A percentile compares a stretch with the other conserved stretches of the same genome.
These are phyloP conservation scores for Stagonosporopsis chrysanthemi DNA, from an alignment of 2,329 filamentous ascomycete species.

Conservation along the genomic window DNA sequence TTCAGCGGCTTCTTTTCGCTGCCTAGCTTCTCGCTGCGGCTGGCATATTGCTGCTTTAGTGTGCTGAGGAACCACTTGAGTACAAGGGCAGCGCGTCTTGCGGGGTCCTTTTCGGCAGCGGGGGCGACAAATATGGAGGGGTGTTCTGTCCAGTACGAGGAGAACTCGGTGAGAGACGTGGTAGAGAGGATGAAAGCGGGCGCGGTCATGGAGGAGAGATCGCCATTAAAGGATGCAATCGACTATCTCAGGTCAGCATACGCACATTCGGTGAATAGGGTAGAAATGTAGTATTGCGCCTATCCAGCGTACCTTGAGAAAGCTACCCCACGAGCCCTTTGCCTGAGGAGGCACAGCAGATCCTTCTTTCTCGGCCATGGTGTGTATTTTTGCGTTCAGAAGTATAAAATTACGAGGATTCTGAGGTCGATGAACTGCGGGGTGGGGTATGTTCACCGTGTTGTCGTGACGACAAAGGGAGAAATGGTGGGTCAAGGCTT, in stretches of 20 bases:
- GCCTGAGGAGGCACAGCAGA: conserved; percentile 56
- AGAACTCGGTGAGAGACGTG: conserved; percentile 64
- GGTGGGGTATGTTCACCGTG: background rate
- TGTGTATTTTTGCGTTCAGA: conserved; percentile 9
- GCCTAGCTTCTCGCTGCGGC: conserved; percentile 78
- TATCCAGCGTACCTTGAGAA: conserved; percentile 54
- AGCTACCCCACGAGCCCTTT: conserved; percentile 59
- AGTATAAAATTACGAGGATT: background rate
- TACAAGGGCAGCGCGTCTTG: conserved; percentile 85
- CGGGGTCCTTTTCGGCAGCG: conserved; percentile 77
- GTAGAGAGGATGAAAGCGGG: conserved; percentile 64
- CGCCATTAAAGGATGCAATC: conserved; percentile 63
- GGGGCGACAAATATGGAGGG: conserved; percentile 78
- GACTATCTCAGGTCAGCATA: conserved; percentile 47
- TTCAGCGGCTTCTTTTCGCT: conserved; percentile 99
- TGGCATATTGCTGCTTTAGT: conserved; percentile 83
- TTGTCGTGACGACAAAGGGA: conserved; percentile 20
- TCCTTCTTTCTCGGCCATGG: conserved; percentile 50
- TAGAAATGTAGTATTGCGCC: background rate
- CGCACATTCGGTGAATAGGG: background rate
- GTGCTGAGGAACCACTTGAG: conserved; percentile 96
- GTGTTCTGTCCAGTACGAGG: conserved; percentile 65
- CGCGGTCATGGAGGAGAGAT: conserved; percentile 64
- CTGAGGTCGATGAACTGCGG: background rate
- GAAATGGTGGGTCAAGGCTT: conserved; percentile 14